A percentile compares a stretch with the other conserved stretches of the same genome.
Conservation (phyloP, 1,139 yeast genomes). For the Casaregolazyma lundiana region DNA sequence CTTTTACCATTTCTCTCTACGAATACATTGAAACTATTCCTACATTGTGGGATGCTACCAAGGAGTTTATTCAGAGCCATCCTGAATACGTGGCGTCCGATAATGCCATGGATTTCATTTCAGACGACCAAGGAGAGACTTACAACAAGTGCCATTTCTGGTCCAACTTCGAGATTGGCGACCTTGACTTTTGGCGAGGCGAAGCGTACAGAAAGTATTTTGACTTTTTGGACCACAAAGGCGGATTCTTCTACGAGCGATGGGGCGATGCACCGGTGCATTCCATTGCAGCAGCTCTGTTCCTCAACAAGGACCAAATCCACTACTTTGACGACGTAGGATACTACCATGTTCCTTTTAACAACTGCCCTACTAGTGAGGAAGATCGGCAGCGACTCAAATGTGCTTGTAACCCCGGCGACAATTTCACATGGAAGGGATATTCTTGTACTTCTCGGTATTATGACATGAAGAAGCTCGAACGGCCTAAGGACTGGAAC, state of each 20-base stretch:
- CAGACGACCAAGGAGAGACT: slow-evolving; percentile 58
- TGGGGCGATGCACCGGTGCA: slow-evolving; percentile 98
- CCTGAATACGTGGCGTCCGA: slow-evolving; percentile 55
- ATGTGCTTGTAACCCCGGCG: slow-evolving; percentile 49
- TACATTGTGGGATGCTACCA: slow-evolving; percentile 76
- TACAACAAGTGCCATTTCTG: slow-evolving; percentile 87
- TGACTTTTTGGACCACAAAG: slow-evolving; percentile 64
- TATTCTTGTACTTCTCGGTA: slow-evolving; percentile 80
- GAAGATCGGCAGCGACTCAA: slow-evolving; percentile 40
- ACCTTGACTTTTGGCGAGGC: slow-evolving; percentile 70
- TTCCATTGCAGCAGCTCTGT: slow-evolving; percentile 69
- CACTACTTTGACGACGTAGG: slow-evolving; percentile 83
- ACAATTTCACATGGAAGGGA: slow-evolving; percentile 82
- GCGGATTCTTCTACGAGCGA: slow-evolving; percentile 89
- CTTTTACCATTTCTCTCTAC: slow-evolving; percentile 78
- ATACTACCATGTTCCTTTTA: slow-evolving; percentile 77
- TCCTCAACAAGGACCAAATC: slow-evolving; percentile 58
- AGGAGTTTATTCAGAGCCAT: slow-evolving; percentile 56
- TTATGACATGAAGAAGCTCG: slow-evolving; percentile 56
- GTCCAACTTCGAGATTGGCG: slow-evolving; percentile 88
- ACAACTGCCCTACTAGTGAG: slow-evolving; percentile 58
- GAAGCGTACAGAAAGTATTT: slow-evolving; percentile 65
- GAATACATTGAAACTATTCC: slow-evolving; percentile 79
- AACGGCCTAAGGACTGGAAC: slow-evolving; percentile 74
- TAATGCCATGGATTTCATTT: slow-evolving; percentile 64